Conservation (phyloP, 805 yeast species). For the Nakazawaea sp. region DNA sequence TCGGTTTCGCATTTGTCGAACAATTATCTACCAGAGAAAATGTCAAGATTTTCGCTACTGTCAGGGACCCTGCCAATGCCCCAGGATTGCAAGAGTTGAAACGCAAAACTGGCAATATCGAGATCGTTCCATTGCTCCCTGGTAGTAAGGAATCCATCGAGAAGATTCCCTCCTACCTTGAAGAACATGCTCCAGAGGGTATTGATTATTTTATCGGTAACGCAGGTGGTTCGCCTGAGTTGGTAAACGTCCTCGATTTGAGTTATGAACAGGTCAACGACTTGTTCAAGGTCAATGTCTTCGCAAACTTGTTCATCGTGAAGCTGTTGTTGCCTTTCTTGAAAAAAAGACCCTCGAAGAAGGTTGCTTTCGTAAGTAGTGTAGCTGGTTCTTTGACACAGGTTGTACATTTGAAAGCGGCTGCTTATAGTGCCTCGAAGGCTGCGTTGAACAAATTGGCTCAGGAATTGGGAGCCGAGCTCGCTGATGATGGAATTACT, state of each 20-base stretch:
- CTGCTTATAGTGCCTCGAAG: slow-evolving; percentile 31
- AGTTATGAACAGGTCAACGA: slow-evolving; percentile 5
- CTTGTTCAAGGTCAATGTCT: slow-evolving; percentile 17
- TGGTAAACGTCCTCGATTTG: neutral
- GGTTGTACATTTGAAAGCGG: slow-evolving; percentile 12
- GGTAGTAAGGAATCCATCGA: too few relatives aligned
- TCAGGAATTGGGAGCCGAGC: slow-evolving; percentile 21
- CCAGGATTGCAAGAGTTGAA: slow-evolving; percentile 3
- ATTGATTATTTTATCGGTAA: slow-evolving; percentile 22
- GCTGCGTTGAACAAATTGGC: slow-evolving; percentile 28
- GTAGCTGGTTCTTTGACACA: slow-evolving; percentile 18
- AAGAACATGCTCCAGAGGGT: too few relatives aligned
- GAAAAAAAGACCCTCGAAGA: slow-evolving; percentile 13
- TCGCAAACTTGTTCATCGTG: slow-evolving; percentile 19
- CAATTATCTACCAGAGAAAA: slow-evolving; percentile 12
- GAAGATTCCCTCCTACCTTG: too few relatives aligned
- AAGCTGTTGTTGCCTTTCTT: slow-evolving; percentile 18
- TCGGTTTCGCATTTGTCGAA: slow-evolving; percentile 18
- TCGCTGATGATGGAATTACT: slow-evolving; percentile 11
- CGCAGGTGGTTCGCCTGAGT: slow-evolving; percentile 18
- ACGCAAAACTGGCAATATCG: slow-evolving; percentile 13
- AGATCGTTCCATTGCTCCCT: slow-evolving; percentile 18
- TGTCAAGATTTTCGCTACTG: slow-evolving; percentile 9
- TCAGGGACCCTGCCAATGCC: slow-evolving; percentile 12
- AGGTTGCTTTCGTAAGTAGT: slow-evolving; percentile 22